phyloP scores from a whole-genome alignment of 305 asterid species.

The Fraxinus albicans region DNA sequence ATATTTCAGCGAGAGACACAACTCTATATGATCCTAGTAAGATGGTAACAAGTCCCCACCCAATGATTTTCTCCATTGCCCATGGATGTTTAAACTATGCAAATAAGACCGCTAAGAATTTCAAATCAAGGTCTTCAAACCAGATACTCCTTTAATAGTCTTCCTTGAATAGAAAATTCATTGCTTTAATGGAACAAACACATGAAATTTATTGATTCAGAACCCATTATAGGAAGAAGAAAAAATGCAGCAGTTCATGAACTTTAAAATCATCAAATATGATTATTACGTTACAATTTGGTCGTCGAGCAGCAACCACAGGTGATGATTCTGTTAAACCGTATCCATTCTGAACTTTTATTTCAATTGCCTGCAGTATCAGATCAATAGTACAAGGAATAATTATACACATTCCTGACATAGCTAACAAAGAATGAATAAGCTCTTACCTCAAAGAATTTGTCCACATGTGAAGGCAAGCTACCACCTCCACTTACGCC shows the following conservation, averaged over 20 bases:
- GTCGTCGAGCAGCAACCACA: slow-evolving; percentile 81
- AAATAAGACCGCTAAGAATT: not conserved
- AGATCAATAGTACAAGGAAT: slow-evolving; percentile 5
- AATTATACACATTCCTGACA: slow-evolving; percentile 1
- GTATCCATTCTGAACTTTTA: slow-evolving; percentile 79
- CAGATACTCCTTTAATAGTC: not conserved
- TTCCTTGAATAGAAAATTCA: slow-evolving; percentile 1
- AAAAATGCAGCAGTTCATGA: not conserved
- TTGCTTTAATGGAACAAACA: not conserved
- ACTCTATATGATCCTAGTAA: not conserved
- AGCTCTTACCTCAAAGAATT: slow-evolving; percentile 73
- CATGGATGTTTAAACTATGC: not conserved
- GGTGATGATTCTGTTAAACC: slow-evolving; percentile 97
- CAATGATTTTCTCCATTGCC: not conserved
- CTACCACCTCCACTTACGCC: slow-evolving; percentile 97
- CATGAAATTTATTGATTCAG: not conserved
- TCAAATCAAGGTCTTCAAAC: not conserved
- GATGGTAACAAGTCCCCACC: not conserved
- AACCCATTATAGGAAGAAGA: not conserved
- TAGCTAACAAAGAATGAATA: slow-evolving; percentile 21
- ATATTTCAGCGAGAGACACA: not conserved
- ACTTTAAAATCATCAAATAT: not conserved
- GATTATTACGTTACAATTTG: slow-evolving; percentile 59
- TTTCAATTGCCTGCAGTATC: slow-evolving; percentile 70
- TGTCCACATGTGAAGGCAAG: slow-evolving; percentile 80